phyloP scores from a whole-genome alignment of 148 eudicot species.

The Fagopyrum homotropicum region DNA sequence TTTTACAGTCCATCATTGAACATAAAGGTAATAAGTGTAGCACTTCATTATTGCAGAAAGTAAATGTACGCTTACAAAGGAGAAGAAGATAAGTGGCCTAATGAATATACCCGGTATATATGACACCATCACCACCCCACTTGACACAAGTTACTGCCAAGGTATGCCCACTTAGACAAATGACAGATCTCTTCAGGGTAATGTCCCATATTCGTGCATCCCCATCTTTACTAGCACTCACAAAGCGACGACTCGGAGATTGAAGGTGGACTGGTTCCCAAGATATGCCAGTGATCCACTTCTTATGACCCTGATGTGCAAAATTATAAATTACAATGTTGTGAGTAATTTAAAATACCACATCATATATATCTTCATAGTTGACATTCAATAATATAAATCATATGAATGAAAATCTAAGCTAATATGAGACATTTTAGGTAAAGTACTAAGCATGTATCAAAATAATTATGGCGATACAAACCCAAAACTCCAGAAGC shows the following conservation, averaged over 20 bases:
- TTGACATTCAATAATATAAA: neutral
- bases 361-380: neutral
- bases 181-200: constrained; percentile 49
- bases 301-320: constrained; percentile 82
- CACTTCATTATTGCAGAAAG: neutral
- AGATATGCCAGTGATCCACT: constrained; percentile 91
- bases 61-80: neutral
- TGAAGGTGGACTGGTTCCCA: constrained; percentile 97
- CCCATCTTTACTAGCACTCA: constrained; percentile 96
- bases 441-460: neutral
- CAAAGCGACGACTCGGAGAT: constrained; percentile 89
- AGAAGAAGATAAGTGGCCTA: neutral
- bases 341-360: neutral
- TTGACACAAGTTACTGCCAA: constrained; percentile 91
- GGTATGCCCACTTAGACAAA: constrained; percentile 83
- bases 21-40: too few species aligned
- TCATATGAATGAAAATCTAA: neutral
- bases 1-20: too few species aligned
- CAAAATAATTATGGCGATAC: neutral
- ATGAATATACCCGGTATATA: constrained; percentile 84
- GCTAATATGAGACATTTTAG: neutral
- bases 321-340: constrained; percentile 11
- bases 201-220: constrained; percentile 97
- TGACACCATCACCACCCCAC: constrained; percentile 97
- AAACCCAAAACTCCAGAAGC: too few species aligned